Base-by-base conservation (phyloP, 176 grass and related monocot species). In the Juncus inflexus region DNA sequence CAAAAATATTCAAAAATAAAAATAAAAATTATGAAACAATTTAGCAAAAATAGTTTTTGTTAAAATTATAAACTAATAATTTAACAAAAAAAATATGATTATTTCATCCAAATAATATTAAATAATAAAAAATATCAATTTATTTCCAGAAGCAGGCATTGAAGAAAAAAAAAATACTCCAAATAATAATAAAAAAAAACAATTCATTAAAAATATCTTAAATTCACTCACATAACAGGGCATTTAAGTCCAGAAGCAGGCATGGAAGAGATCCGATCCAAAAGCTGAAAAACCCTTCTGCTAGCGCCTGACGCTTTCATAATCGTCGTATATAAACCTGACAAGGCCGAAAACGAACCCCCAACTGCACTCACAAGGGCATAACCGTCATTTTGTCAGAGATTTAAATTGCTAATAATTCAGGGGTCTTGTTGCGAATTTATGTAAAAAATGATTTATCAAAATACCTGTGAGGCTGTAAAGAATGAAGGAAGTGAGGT, bases 271-370 rank as follows among this genome's bases (percentile, higher is more conserved):
- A 72, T 16, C 60, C 94, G 85, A 39, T 99, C 94, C 52, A 99
- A 42, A 66, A 99, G 78, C 65, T 99, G 94, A 76, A 99, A 99
- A 66, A 99, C 94, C 79, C 94, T 89, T 52, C 88, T 68, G 73
- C 94, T 90, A 61, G 94, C 94, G 66, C 94, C 94, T 52, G 89
- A 85, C 65, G 89, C 94, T 86, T 99, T 99, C 94, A 99, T 99
- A 64, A 86, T 64, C 59, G 94, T 99, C 76, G 89, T 90, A 63
- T 92, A 92, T 82, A 99, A 80, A 66, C 94, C 89, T 64, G 94
- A 99, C 74, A 99, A 80, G 9, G 80, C 42, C 37, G 89, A 99
- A 10, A 99, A 80, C n/a, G 94, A 89, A 3, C 85, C 86, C 60
- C 94, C 89, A 84, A 90, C 94, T 99, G 75, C 16, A 8, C 9